Percentiles rank a stretch among this genome's conserved stretches.
Conservation (phyloP, 2,329 filamentous ascomycete genomes). For the Thielaviopsis punctulata region DNA sequence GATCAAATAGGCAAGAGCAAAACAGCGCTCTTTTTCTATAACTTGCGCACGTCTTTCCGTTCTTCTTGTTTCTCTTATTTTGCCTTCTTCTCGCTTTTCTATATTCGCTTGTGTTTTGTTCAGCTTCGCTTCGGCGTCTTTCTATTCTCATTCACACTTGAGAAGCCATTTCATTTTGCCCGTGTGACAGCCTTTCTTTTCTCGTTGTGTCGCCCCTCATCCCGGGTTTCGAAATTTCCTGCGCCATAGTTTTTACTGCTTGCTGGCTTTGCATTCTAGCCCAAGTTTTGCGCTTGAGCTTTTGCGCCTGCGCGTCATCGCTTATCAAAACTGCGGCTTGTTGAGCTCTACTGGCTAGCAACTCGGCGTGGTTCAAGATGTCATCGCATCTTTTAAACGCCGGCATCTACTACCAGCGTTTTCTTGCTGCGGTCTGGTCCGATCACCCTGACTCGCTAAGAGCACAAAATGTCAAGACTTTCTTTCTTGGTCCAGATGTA, state of each 20-base stretch:
- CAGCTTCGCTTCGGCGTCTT: neutral
- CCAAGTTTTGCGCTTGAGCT: no score
- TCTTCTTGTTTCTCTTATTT: neutral
- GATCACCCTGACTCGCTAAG: neutral
- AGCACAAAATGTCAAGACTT: neutral
- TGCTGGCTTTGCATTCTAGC: no score
- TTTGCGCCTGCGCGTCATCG: neutral
- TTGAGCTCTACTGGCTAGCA: neutral
- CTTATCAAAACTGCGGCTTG: no score
- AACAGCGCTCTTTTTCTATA: neutral
- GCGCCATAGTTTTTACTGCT: no score
- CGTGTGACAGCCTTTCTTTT: no score
- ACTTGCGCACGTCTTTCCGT: neutral
- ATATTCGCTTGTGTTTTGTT: neutral
- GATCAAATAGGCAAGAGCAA: neutral
- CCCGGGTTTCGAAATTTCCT: no score
- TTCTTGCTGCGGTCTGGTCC: constrained; percentile 4
- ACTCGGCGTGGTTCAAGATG: neutral
- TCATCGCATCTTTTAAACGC: neutral
- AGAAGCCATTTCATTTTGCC: neutral
- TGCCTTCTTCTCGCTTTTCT: neutral
- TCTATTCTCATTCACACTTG: neutral
- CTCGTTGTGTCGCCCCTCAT: no score
- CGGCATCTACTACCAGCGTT: constrained; percentile 2
- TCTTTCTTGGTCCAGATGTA: neutral